phyloP scores from a whole-genome alignment of 108 stramenopile species.

The Nannochloropsis gaditana region DNA sequence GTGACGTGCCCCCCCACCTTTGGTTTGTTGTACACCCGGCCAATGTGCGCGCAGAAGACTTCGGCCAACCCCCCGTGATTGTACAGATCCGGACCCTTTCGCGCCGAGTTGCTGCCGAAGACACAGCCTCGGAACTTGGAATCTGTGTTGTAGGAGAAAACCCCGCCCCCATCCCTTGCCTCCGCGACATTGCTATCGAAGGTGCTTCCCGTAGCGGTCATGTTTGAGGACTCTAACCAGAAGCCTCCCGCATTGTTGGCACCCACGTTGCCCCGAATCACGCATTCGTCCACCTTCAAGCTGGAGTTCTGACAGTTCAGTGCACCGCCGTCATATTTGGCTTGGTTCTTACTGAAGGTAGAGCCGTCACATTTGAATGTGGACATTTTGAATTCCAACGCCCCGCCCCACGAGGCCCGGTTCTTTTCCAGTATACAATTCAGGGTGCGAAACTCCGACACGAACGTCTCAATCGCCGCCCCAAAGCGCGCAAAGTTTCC shows the following conservation, averaged over 20 bases:
- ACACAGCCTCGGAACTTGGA: not conserved
- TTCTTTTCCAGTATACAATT: not conserved
- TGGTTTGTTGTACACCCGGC: not conserved
- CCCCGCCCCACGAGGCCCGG: not conserved
- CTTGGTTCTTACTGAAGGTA: not conserved
- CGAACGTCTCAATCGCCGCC: not conserved
- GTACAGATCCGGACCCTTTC: not conserved
- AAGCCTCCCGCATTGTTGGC: not conserved
- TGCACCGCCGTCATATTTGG: not conserved
- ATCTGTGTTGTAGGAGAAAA: not conserved
- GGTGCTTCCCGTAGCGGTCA: not conserved
- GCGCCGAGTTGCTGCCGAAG: not conserved
- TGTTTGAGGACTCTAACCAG: not conserved
- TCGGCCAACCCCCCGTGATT: not conserved
- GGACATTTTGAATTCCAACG: not conserved
- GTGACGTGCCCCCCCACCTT: not conserved
- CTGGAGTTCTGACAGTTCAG: constrained; percentile 13
- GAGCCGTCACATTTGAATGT: not conserved
- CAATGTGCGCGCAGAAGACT: constrained; percentile 8
- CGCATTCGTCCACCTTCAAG: not conserved
- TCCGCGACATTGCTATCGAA: not conserved
- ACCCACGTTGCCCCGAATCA: not conserved
- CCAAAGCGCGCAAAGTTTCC: not conserved
- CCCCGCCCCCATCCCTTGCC: not conserved
- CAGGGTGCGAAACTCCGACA: not conserved